Conservation (phyloP, 257 asterid species). For the Solanum pimpinellifolium region DNA sequence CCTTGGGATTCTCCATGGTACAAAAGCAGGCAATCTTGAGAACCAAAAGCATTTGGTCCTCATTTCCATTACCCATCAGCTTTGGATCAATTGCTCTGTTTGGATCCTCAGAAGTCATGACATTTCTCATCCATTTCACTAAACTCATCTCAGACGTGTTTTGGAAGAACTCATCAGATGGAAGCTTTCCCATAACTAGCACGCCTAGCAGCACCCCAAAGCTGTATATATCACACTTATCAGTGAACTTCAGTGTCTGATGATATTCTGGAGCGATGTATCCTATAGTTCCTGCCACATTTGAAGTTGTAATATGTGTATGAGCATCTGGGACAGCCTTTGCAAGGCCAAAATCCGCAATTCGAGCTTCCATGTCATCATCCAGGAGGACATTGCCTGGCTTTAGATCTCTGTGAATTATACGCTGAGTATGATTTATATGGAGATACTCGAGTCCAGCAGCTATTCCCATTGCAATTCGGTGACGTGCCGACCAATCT, state of each 20-base stretch:
- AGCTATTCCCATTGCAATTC: constrained; percentile 62
- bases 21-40: constrained; percentile 87
- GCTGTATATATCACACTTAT: constrained; percentile 78
- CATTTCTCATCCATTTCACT: constrained; percentile 86
- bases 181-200: constrained; percentile 60
- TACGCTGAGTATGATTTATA: constrained; percentile 40
- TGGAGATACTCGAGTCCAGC: constrained; percentile 85
- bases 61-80: constrained; percentile 51
- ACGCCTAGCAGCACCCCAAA: constrained; percentile 63
- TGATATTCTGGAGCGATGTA: constrained; percentile 83
- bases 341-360: constrained; percentile 82
- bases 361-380: constrained; percentile 87
- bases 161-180: constrained; percentile 72
- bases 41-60: constrained; percentile 80
- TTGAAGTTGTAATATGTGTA: constrained; percentile 56
- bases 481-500: constrained; percentile 53
- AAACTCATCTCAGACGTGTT: constrained; percentile 51
- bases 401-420: constrained; percentile 79
- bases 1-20: constrained; percentile 65
- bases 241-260: constrained; percentile 67
- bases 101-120: constrained; percentile 69
- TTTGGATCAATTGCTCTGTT: constrained; percentile 49
- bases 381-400: constrained; percentile 78
- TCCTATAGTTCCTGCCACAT: constrained; percentile 75
- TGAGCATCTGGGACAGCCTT: constrained; percentile 57